Base-by-base conservation (phyloP, 2,329 filamentous ascomycete genomes). In the Calonectria fujianensis region DNA sequence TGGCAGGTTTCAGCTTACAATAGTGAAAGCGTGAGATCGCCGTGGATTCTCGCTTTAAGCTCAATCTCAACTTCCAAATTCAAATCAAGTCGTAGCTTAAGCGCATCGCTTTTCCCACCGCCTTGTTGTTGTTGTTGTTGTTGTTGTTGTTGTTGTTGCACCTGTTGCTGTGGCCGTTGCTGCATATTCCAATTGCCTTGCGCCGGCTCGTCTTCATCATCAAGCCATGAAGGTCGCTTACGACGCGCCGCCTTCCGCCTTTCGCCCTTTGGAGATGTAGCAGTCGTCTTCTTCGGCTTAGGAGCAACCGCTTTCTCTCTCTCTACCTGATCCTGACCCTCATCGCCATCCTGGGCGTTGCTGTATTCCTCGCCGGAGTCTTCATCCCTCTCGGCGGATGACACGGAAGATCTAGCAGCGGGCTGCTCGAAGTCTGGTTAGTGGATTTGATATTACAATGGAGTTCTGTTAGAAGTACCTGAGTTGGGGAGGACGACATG, bases 1-100 rank as follows among this genome's bases (percentile, higher is more conserved):
- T 37, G 11, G 8, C 13, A 3, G 24, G 13, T 18, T 13, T 32
- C 18, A 64, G 88, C 89, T 84, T 86, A 90, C 89, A 90, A 85
- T 77, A 97, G 89, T 77, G 92, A 93, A 77, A 97, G 85, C 29
- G 94, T 96, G 78, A 97, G 86, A 86, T 97, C 95, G 82, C 95
- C 95, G 80, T 96, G 92, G 78, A 97, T 96, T 85, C 93, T 93
- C 32, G 95, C 95, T 88, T 96, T 97, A 73, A 97, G 89, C 81
- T 95, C 93, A 76, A 97, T 94, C 85, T 97, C 95, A 69, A 96
- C 90, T 79, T 97, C 95, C 71, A 97, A 87, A 84, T 97, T 96
- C 75, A 96, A 88, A 81, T 96, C 95, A 31, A 96, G 86, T 63
- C 92, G 90, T 79, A 97, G 85, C 82, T 93, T 93, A 80, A 96